Evolutionary conservation across 352 stramenopile species (phyloP), one percentile per base, ranked within the genome.

Genomic region (Pythium scleroteichum): DNA sequence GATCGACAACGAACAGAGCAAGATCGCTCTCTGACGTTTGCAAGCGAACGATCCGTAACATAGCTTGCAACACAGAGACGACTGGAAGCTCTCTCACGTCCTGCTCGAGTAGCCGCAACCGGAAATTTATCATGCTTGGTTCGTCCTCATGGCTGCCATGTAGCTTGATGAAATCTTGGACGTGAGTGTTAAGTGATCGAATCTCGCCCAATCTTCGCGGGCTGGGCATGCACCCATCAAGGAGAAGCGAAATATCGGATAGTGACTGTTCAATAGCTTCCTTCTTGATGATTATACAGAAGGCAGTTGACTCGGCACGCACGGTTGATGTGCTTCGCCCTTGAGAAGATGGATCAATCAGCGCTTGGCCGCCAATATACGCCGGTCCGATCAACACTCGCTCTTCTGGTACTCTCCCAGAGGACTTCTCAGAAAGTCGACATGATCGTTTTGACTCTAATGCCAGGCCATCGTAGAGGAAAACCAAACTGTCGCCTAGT

Each of bases 1-100:
- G 2, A 22, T 64, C 48, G 3, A 53, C 35, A 14, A 57, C 12
- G 35, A 55, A 67, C 13, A 67, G 14, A 0, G 48, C 48, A n/a
- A 47, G 19, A 13, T 19, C 17, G 19, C 10, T 8, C 16, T n/a
- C n/a, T 6, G 26, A 23, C 0, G 58, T 27, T 8, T 27, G 57
- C 20, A 41, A 39, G 29, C 32, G 12, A 17, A 64, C 12, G 19
- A 58, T 33, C 0, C 35, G 26, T 13, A 64, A 27, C 39, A 64
- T 45, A 20, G 26, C 41, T 20, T 29, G 20, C 26, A 64, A 10
- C 7, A 53, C 22, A 20, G 38, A 42, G 3, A 24, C 22, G 4
- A 4, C 14, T 12, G 29, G 14, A 1, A 44, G n/a, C 9, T 40
- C 32, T 7, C 9, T 46, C 16, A 12, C 8, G 1, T 35, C 45